phyloP scores from a whole-genome alignment of 768 basidiomycete genomes.

The Dictyophora rubrovolvata region DNA sequence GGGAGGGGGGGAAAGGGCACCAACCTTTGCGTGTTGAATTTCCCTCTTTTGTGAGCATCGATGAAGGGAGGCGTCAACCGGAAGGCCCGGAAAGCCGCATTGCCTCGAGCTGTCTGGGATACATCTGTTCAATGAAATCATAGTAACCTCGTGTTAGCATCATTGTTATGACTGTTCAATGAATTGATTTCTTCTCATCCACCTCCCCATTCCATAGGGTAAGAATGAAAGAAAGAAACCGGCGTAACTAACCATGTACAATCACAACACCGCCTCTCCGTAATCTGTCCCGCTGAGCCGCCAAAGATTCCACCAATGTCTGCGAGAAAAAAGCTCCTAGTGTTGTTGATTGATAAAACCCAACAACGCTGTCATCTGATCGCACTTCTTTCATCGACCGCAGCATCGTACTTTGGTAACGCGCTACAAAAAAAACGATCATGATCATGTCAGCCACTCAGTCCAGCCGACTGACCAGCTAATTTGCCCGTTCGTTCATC shows the following conservation, averaged over 20 bases:
- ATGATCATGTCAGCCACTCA: constrained; percentile 2
- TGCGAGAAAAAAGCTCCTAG: constrained; percentile 82
- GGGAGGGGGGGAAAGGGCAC: constrained; percentile 12
- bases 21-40: constrained; percentile 80
- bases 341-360: constrained; percentile 86
- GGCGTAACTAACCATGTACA: constrained; percentile 58
- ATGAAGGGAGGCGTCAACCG: constrained; percentile 70
- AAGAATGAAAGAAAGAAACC: not conserved
- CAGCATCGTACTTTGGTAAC: constrained; percentile 79
- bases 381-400: constrained; percentile 85
- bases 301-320: constrained; percentile 69
- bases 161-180: constrained; percentile 12
- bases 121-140: constrained; percentile 40
- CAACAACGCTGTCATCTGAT: constrained; percentile 83
- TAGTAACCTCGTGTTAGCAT: constrained; percentile 9
- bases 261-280: constrained; percentile 79
- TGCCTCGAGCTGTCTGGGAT: constrained; percentile 69
- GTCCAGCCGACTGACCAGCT: constrained; percentile 34
- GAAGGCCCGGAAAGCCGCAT: constrained; percentile 84
- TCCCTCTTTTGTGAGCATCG: constrained; percentile 70
- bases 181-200: too few relatives aligned
- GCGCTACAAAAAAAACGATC: constrained; percentile 32
- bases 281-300: constrained; percentile 75
- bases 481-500: constrained; percentile 79
- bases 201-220: not conserved